These are phyloP conservation scores for Halophytophthora batemanensis DNA, from an alignment of 352 stramenopile genomes.

Conservation along the genomic window DNA sequence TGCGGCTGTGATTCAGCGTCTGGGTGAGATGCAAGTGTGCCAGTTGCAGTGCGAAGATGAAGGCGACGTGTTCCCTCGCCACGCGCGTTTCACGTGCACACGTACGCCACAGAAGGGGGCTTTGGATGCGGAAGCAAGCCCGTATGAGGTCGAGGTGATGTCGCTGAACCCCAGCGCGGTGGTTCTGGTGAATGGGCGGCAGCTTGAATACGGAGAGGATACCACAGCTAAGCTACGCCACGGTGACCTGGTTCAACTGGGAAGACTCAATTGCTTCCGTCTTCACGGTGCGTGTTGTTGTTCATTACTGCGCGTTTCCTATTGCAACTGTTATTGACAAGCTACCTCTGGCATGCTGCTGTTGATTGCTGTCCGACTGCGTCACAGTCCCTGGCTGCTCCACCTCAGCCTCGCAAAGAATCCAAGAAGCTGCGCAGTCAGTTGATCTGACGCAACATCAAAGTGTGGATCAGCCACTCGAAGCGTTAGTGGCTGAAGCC, in stretches of 20 bases:
- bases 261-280: slow-evolving; percentile 35
- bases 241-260: slow-evolving; percentile 46
- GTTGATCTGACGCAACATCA: slow-evolving; percentile 20
- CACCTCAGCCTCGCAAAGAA: slow-evolving; percentile 17
- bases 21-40: slow-evolving; percentile 27
- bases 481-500: slow-evolving; percentile 44
- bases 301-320: no score
- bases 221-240: slow-evolving; percentile 30
- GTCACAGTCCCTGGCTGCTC: slow-evolving; percentile 19
- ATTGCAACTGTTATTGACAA: neutral
- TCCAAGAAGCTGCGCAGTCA: slow-evolving; percentile 23
- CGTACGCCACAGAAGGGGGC: slow-evolving; percentile 8
- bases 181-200: slow-evolving; percentile 37
- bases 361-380: neutral
- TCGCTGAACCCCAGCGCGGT: slow-evolving; percentile 27
- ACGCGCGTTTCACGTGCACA: slow-evolving; percentile 31
- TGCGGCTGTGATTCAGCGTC: slow-evolving; percentile 19
- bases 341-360: neutral
- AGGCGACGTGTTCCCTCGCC: slow-evolving; percentile 21
- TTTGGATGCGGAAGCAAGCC: neutral
- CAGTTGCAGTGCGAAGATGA: slow-evolving; percentile 18
- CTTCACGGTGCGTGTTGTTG: slow-evolving; percentile 34
- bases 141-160: no score
- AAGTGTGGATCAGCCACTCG: slow-evolving; percentile 18
- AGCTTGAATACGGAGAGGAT: slow-evolving; percentile 15